phyloP scores from a whole-genome alignment of 768 basidiomycete species.

The Chalciporus piperatus region DNA sequence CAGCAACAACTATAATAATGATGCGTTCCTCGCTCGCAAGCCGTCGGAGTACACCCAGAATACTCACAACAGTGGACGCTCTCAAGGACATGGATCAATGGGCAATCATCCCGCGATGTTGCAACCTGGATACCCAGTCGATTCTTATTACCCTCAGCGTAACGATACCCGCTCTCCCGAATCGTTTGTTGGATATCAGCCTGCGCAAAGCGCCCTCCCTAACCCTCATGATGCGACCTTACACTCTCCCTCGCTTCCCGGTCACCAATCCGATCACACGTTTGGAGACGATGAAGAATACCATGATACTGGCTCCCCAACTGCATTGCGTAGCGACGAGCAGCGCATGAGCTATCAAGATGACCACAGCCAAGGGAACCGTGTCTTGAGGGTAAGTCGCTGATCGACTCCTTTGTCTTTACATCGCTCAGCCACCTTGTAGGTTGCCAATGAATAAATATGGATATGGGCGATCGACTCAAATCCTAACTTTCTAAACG shows the following conservation, averaged over 20 bases:
- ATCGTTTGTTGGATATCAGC: constrained; percentile 32
- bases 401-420: neutral
- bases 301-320: constrained; percentile 4
- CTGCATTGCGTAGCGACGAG: constrained; percentile 13
- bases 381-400: constrained; percentile 28
- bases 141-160: constrained; percentile 24
- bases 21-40: constrained; percentile 17
- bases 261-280: constrained; percentile 8
- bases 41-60: constrained; percentile 28
- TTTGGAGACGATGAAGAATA: constrained; percentile 9
- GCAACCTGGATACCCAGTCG: constrained; percentile 27
- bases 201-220: constrained; percentile 7
- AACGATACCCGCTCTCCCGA: constrained; percentile 19
- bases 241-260: constrained; percentile 13
- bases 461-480: neutral
- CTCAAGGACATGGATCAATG: constrained; percentile 21
- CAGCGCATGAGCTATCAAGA: constrained; percentile 31
- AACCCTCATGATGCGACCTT: constrained; percentile 18
- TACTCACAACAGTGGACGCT: constrained; percentile 23
- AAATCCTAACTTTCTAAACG: neutral
- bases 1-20: neutral
- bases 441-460: constrained; percentile 20
- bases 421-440: neutral
- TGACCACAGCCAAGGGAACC: constrained; percentile 27
- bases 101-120: constrained; percentile 14